phyloP scores from a whole-genome alignment of 2,329 filamentous ascomycete genomes.

The Cordyceps fumosorosea region DNA sequence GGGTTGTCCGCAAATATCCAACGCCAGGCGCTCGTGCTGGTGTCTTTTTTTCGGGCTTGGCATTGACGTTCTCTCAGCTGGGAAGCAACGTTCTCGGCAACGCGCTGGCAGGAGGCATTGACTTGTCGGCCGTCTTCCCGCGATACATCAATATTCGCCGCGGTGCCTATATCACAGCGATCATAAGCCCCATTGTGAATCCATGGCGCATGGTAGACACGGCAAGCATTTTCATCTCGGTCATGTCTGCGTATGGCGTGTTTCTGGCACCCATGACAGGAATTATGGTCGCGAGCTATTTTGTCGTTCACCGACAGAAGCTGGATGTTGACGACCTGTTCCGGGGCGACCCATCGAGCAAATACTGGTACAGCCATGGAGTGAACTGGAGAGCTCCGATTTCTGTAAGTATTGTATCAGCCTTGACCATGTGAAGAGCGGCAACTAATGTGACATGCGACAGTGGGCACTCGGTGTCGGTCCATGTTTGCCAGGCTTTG shows the following conservation, averaged over 20 bases:
- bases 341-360: constrained; percentile 22
- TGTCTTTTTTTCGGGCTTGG: constrained; percentile 32
- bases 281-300: constrained; percentile 31
- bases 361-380: constrained; percentile 36
- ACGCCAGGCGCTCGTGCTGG: constrained; percentile 29
- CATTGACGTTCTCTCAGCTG: constrained; percentile 30
- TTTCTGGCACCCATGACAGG: constrained; percentile 35
- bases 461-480: constrained; percentile 34
- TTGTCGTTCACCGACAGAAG: constrained; percentile 27
- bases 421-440: not conserved
- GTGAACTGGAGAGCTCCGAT: constrained; percentile 34
- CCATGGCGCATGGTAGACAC: constrained; percentile 33
- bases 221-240: constrained; percentile 30
- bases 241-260: constrained; percentile 30
- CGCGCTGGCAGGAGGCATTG: constrained; percentile 32
- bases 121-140: constrained; percentile 32
- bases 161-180: constrained; percentile 30
- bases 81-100: constrained; percentile 33
- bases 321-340: constrained; percentile 31
- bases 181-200: constrained; percentile 30
- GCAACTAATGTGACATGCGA: not conserved
- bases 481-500: constrained; percentile 36
- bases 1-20: constrained; percentile 24
- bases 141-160: constrained; percentile 32
- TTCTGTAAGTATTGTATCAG: constrained; percentile 25